These are phyloP conservation scores for Comarum palustre DNA, from an alignment of 306 rosid species.

Conservation along the genomic window DNA sequence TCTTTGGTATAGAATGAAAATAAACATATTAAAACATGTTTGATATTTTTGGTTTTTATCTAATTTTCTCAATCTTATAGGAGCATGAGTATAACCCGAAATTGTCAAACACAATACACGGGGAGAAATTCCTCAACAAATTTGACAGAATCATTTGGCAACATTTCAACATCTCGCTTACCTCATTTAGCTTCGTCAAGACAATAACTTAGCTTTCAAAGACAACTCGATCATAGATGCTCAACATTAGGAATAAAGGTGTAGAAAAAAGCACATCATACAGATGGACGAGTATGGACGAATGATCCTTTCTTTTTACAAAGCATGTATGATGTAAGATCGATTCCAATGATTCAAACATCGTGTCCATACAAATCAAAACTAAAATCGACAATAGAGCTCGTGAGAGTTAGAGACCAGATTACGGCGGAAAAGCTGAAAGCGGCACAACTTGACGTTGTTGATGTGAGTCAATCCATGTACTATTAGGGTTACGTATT, in stretches of 20 bases:
- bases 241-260: constrained; percentile 9
- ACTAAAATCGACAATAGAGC: neutral
- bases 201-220: neutral
- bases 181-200: neutral
- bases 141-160: neutral
- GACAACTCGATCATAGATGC: constrained; percentile 13
- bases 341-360: neutral
- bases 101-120: neutral
- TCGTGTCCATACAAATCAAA: neutral
- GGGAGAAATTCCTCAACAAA: neutral
- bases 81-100: neutral
- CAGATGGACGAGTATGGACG: constrained; percentile 3
- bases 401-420: neutral
- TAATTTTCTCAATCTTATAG: too few species aligned
- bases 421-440: neutral
- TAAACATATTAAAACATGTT: too few species aligned
- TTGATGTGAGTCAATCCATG: too few species aligned
- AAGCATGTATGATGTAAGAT: neutral
- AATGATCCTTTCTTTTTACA: neutral
- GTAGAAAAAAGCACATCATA: neutral
- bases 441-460: too few species aligned
- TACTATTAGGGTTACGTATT: too few species aligned
- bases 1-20: too few species aligned
- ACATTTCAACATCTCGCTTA: neutral
- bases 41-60: too few species aligned